Base-by-base conservation (phyloP, 768 basidiomycete genomes). In the Lactarius trivialis region DNA sequence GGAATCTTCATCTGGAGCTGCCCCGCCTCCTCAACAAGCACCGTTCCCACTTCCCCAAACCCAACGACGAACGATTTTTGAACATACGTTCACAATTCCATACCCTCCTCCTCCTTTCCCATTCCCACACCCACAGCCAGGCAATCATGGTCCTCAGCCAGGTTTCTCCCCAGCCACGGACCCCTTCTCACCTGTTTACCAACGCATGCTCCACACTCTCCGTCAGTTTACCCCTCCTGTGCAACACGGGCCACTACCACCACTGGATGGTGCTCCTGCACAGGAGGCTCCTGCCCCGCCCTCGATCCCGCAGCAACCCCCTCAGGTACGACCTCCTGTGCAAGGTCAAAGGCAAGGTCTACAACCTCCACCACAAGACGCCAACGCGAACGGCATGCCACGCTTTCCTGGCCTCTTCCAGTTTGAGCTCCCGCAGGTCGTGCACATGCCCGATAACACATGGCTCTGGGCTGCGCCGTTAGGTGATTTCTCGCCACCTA, bases 321-420 rank as follows among this genome's bases (percentile, higher is more conserved):
- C n/a, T n/a, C 68, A 67, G 14, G 54, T 49, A 3, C 68, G 56
- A 4, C 50, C 69, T n/a, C 60, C 37, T n/a, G 11, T 30, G 54
- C 43, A 0, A 24, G 43, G 21, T 11, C 63, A 24, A 36, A 19
- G 39, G 61, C 63, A 34, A 39, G 64, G 52, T 57, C 52, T 56
- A 12, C 64, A 65, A 24, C 55, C 59, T 4, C 55, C 64, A 54
- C 52, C 62, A 11, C 58, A 63, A 51, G 62, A 63, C n/a, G 62
- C 56, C 17, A 37, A 55, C 26, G 30, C 37, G 21, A 56, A 63
- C 11, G 62, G 62, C 37, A 33, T 54, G 41, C 62, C 62, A 8
- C 62, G 62, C 19, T 59, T 63, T 45, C 62, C 62, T 17, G 62
- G 62, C 12, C 53, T 63, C 28, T 63, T 63, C 54, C 62, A 63